Base-by-base conservation (phyloP, 1,139 yeast genomes). In the Geotrichum fermentans region DNA sequence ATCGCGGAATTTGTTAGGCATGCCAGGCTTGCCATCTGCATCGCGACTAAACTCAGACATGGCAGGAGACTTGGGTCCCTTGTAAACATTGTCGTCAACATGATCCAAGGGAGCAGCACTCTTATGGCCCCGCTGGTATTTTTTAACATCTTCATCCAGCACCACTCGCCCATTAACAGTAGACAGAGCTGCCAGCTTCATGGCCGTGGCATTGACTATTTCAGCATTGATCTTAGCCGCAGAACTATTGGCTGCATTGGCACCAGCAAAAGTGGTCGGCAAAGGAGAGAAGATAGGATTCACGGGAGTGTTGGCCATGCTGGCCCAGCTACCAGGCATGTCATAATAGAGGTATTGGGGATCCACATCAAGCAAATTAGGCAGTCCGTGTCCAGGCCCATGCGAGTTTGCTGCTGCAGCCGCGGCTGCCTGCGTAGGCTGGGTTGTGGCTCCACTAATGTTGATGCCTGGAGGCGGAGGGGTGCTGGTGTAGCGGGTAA, bases 101-200 rank as follows among this genome's bases (percentile, higher is more conserved):
- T 39, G 41, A 17, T 45, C 48, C 7, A 45, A 21, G 8, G 48
- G 34, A 6, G 34, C 29, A 6, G 29, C 39, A 22, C 8, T 18
- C 13, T 49, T 21, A 10, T 10, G 28, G 4, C 35, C 26, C 8
- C 45, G 45, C 13, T 34, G 26, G 24, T 16, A 37, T 22, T 37
- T 43, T 30, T 36, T 43, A n/a, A 30, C 42, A 22, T 43, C 47
- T 28, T 51, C 53, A 45, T 54, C 48, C 28, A 30, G 20, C 8
- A 16, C 30, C 13, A 38, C 34, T 10, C 48, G 40, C 2, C 48
- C 57, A 20, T 59, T 60, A 3, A 69, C 64, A 40, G 43, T 26
- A 17, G 62, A 60, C 47, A 67, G 54, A 11, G 71, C 70, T 1
- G 71, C 69, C 54, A 67, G 55, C 46, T 67, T 67, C 63, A 65